Evolutionary conservation across 495 filamentous ascomycete genomes (phyloP), one percentile per base, ranked within the genome.

Genomic region (Aspergillus baeticus): DNA sequence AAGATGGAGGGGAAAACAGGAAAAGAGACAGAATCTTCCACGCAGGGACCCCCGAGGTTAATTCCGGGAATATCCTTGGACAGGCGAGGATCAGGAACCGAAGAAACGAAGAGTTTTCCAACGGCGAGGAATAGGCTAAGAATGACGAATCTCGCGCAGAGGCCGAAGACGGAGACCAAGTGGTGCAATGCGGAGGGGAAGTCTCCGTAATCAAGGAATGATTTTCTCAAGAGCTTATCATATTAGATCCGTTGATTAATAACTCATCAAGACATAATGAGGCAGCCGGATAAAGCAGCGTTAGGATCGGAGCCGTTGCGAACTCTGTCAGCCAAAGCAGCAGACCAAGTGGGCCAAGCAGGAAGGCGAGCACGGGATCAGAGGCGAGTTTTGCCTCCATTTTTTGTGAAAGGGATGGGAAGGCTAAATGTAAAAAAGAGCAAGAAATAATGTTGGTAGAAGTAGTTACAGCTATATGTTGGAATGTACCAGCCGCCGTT

Each of bases 261-360:
- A 54, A 59, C 37, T 46, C 37, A 26, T 38, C 26, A 39, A 46
- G 7, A 18, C 13, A n/a, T n/a, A n/a, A n/a, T n/a, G n/a, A n/a
- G n/a, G n/a, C n/a, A 29, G 26, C 26, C 8, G 26, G 26, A 29
- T 17, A 49, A 33, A 18, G 10, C 22, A 45, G 15, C 33, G 6
- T 5, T 38, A n/a, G 23, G 33, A 39, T 57, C 45, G 45, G 54
- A 57, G 14, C 35, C 26, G 33, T 29, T 55, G 33, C 52, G 42
- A 47, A 31, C 31, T 45, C 44, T 10, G 26, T 15, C 39, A 54
- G 51, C 51, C 51, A 46, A 22, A 36, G 10, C 13, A 10, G 15
- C 43, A 33, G 26, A 39, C 34, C 45, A 55, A 53, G 58, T 60
- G 58, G 58, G 58, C 58, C 58, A 56, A 56, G 52, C 46, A 56